phyloP scores from a whole-genome alignment of 2,329 filamentous ascomycete genomes.

The Calonectria crousiana region DNA sequence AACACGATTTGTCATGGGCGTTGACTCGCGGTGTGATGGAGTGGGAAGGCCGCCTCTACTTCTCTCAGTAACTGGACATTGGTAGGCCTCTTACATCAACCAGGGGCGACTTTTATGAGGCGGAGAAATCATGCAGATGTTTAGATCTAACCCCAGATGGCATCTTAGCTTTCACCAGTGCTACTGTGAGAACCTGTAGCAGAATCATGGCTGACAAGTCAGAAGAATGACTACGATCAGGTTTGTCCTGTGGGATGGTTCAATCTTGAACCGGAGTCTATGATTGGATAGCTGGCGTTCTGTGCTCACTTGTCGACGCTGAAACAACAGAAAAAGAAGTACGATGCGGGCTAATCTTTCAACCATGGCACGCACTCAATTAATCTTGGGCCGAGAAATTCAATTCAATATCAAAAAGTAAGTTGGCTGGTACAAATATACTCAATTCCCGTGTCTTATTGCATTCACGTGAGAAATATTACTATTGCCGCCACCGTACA shows the following conservation, averaged over 20 bases:
- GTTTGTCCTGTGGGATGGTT: neutral
- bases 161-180: neutral
- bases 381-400: no score
- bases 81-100: no score
- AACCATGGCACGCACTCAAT: neutral
- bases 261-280: neutral
- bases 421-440: no score
- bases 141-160: no score
- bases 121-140: no score
- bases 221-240: neutral
- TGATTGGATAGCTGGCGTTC: neutral
- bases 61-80: no score
- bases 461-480: no score
- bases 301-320: neutral
- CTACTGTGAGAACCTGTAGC: no score
- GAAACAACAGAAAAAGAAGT: neutral
- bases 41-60: conserved; percentile 45
- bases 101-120: no score
- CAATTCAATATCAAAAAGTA: no score
- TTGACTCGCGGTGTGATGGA: conserved; percentile 47
- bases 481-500: no score
- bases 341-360: neutral
- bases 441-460: no score
- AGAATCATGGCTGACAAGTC: neutral
- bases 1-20: conserved; percentile 49